Evolutionary conservation across 2,329 filamentous ascomycete genomes (phyloP).

Genomic region (Knufia petricola): DNA sequence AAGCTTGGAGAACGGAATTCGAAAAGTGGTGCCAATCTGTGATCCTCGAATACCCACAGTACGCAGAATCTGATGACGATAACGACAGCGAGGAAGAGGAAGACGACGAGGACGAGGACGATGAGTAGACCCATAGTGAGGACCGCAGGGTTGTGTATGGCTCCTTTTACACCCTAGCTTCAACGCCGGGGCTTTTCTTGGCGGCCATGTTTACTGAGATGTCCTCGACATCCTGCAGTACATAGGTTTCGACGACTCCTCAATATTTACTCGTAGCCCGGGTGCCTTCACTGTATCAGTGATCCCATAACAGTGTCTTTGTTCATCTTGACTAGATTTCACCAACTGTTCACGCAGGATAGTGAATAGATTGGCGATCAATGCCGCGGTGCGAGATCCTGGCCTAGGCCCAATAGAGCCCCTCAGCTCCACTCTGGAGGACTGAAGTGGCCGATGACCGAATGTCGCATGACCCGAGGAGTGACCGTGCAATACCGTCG

Average conservation of each 20-base stretch:
- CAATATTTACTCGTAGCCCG: no score
- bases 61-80: conserved; percentile 19
- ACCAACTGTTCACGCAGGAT: no score
- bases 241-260: no score
- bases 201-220: no score
- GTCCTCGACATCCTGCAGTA: no score
- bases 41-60: conserved; percentile 58
- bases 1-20: conserved; percentile 72
- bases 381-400: neutral
- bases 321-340: no score
- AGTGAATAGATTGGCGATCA: neutral
- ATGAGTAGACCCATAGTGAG: conserved; percentile 13
- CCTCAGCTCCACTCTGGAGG: neutral
- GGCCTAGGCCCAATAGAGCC: conserved; percentile 1
- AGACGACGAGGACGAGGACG: conserved; percentile 19
- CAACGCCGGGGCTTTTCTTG: neutral
- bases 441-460: conserved; percentile 4
- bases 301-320: no score
- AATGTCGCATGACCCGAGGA: conserved; percentile 9
- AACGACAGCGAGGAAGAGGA: conserved; percentile 18
- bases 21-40: conserved; percentile 89
- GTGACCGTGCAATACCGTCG: neutral
- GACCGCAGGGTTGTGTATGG: neutral
- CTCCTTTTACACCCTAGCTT: neutral
- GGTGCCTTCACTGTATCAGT: no score